Percentiles rank a stretch among this genome's conserved stretches.
These are phyloP conservation scores for Oryza longistaminata DNA, from an alignment of 176 grass and related monocot genomes.

Conservation along the genomic window DNA sequence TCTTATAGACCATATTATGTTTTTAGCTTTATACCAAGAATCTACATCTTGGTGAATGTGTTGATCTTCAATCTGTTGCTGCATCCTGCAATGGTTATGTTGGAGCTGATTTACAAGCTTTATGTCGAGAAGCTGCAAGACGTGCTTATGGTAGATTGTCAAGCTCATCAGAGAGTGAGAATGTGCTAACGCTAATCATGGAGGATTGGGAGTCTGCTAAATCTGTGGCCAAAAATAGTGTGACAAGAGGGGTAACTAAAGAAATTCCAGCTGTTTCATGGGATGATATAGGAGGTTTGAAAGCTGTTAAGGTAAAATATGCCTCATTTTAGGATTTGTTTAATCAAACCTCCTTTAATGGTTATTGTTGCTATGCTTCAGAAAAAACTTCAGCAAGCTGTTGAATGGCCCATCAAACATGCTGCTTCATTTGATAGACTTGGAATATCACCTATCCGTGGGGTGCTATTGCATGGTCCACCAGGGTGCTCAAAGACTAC, in stretches of 20 bases:
- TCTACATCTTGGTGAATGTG: constrained; percentile 62
- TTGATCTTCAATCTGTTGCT: constrained; percentile 73
- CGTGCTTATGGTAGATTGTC: constrained; percentile 59
- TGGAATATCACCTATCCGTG: constrained; percentile 82
- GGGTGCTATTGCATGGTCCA: constrained; percentile 84
- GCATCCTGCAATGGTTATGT: constrained; percentile 89
- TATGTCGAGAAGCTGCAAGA: constrained; percentile 71
- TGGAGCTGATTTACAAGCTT: constrained; percentile 82
- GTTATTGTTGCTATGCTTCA: constrained; percentile 39
- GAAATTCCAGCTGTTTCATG: constrained; percentile 73
- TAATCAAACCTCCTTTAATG: constrained; percentile 9
- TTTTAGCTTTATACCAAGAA: constrained; percentile 75
- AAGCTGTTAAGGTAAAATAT: constrained; percentile 70
- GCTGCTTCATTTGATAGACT: constrained; percentile 70
- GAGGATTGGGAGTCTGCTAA: constrained; percentile 79
- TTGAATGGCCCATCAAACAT: constrained; percentile 92
- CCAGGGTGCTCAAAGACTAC: constrained; percentile 95
- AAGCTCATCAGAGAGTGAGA: constrained; percentile 30
- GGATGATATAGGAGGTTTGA: constrained; percentile 95
- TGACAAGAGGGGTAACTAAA: constrained; percentile 80
- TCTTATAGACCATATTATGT: constrained; percentile 31
- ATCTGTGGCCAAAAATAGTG: constrained; percentile 62
- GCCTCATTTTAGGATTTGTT: constrained; percentile 23
- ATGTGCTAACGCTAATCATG: constrained; percentile 47
- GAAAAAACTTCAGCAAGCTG: constrained; percentile 84